These are phyloP conservation scores for Fusarium illudens DNA, from an alignment of 2,329 filamentous ascomycete genomes.

Conservation along the genomic window DNA sequence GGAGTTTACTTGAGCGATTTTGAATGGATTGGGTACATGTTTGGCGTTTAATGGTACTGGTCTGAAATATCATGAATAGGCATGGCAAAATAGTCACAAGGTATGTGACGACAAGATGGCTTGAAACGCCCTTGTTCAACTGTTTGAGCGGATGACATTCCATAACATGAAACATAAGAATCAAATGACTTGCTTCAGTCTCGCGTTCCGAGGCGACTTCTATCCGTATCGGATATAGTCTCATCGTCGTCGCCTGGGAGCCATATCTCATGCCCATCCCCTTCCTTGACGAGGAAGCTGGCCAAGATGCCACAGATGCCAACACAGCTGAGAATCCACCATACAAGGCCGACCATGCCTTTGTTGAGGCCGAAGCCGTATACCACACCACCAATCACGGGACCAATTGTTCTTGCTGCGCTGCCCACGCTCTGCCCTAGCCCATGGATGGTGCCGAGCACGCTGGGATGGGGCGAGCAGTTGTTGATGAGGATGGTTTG, in stretches of 20 bases:
- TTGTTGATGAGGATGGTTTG: constrained; percentile 59
- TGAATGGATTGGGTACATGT: not conserved
- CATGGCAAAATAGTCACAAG: not conserved
- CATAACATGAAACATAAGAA: constrained; percentile 3
- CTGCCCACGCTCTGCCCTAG: constrained; percentile 67
- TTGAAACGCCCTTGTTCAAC: not conserved
- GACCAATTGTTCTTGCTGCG: constrained; percentile 67
- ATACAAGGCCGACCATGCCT: constrained; percentile 66
- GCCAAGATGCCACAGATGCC: constrained; percentile 59
- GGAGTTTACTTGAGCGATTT: constrained; percentile 43
- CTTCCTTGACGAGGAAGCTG: constrained; percentile 66
- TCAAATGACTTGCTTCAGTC: not conserved
- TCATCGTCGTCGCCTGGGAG: constrained; percentile 67
- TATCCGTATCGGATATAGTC: not conserved
- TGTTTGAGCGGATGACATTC: not conserved
- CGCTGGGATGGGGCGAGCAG: constrained; percentile 57
- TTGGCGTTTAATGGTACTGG: constrained; percentile 33
- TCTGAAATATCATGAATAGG: not conserved
- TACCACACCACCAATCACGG: constrained; percentile 66
- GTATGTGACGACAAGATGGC: not conserved
- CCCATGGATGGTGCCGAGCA: constrained; percentile 59
- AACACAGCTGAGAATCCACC: constrained; percentile 63
- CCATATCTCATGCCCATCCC: constrained; percentile 71
- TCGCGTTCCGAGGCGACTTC: not conserved
- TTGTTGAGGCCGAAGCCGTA: constrained; percentile 67